These are phyloP conservation scores for Hypoxylon sp. DNA, from an alignment of 2,329 filamentous ascomycete genomes.

Conservation along the genomic window DNA sequence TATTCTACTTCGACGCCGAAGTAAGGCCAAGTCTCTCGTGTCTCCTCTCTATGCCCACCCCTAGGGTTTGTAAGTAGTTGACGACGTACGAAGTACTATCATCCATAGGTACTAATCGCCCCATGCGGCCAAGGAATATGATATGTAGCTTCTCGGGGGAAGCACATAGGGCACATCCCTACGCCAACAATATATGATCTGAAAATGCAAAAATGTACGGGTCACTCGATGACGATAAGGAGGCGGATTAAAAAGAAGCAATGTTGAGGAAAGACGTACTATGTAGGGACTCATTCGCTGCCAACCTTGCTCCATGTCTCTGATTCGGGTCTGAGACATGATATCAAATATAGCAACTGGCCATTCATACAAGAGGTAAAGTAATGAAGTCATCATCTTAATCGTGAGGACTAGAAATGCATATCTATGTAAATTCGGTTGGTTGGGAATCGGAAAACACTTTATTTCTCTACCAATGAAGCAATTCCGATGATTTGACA, in stretches of 20 bases:
- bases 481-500: background rate
- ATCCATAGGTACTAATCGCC: background rate
- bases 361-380: background rate
- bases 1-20: background rate
- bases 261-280: background rate
- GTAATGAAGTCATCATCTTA: background rate
- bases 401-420: background rate
- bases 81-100: background rate
- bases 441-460: background rate
- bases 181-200: background rate
- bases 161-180: background rate
- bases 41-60: conserved; percentile 2
- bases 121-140: background rate
- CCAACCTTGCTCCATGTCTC: background rate
- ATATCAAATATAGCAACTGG: background rate
- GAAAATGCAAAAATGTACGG: background rate
- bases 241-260: background rate
- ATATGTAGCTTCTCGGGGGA: background rate
- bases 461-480: conserved; percentile 2
- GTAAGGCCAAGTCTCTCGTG: background rate
- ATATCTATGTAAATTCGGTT: background rate
- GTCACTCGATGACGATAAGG: background rate
- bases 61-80: background rate
- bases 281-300: background rate
- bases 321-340: background rate